Conservation (phyloP, 2,329 filamentous ascomycete species). For the Sarocladium brachiariae region DNA sequence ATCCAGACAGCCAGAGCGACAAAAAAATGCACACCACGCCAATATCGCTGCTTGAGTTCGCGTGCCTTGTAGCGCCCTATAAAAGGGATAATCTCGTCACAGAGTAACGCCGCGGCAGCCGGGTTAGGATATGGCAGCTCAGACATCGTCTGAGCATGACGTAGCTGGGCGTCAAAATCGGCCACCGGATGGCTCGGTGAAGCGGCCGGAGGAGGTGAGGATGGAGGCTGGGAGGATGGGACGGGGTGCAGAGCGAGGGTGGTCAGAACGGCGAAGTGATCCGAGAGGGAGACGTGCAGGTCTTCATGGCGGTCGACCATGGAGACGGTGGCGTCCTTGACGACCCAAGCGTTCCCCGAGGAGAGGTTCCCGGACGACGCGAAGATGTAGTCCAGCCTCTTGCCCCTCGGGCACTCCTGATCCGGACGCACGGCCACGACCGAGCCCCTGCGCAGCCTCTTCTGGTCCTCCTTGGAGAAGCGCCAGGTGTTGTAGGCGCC, state of each 20-base stretch:
- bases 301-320: conserved; percentile 77
- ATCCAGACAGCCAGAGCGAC: conserved; percentile 59
- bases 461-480: conserved; percentile 68
- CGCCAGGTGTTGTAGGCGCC: conserved; percentile 87
- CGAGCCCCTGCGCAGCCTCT: conserved; percentile 55
- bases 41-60: conserved; percentile 63
- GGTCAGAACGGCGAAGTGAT: conserved; percentile 88
- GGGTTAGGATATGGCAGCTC: neutral
- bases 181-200: conserved; percentile 16
- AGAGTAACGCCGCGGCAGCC: conserved; percentile 22
- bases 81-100: conserved; percentile 65
- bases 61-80: conserved; percentile 62
- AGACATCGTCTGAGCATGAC: conserved; percentile 17
- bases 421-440: conserved; percentile 53
- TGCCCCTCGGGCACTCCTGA: conserved; percentile 65
- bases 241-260: conserved; percentile 52
- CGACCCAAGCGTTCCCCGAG: conserved; percentile 51
- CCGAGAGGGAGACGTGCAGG: conserved; percentile 79
- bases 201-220: conserved; percentile 12
- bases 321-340: conserved; percentile 64
- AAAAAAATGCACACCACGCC: conserved; percentile 69
- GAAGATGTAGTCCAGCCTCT: conserved; percentile 93
- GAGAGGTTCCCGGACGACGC: conserved; percentile 42
- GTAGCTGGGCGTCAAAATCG: conserved; percentile 27
- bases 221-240: conserved; percentile 10